Evolutionary conservation across 2,329 filamentous ascomycete genomes (phyloP).

Genomic region (Colletotrichum sp.): DNA sequence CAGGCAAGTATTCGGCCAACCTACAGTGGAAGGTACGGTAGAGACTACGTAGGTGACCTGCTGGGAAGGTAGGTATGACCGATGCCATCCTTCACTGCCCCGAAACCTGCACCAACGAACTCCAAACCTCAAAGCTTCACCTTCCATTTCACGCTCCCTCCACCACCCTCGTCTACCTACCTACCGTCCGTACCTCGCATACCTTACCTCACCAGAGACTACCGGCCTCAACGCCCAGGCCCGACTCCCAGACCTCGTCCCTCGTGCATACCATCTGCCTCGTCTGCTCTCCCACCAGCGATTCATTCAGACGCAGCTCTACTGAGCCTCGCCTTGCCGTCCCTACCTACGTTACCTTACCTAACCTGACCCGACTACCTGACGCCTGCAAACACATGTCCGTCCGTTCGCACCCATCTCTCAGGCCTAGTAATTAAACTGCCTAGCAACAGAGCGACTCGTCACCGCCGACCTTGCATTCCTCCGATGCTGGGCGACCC

Average conservation of each 20-base stretch:
- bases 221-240: neutral
- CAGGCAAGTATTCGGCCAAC: neutral
- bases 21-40: neutral
- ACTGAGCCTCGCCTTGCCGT: neutral
- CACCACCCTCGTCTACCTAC: neutral
- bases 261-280: neutral
- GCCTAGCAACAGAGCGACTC: constrained; percentile 9
- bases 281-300: neutral
- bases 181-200: neutral
- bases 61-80: neutral
- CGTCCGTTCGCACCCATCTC: constrained; percentile 1
- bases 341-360: neutral
- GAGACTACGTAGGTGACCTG: neutral
- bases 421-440: constrained; percentile 15
- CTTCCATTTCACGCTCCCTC: neutral
- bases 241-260: constrained; percentile 11
- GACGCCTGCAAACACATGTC: neutral
- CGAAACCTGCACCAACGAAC: constrained; percentile 13
- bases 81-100: neutral
- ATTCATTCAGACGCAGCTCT: neutral
- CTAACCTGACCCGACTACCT: neutral
- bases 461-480: constrained; percentile 20
- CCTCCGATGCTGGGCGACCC: neutral
- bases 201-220: neutral
- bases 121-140: constrained; percentile 15